phyloP scores from a whole-genome alignment of 345 rosid genomes.

The Eucalyptus cloeziana region DNA sequence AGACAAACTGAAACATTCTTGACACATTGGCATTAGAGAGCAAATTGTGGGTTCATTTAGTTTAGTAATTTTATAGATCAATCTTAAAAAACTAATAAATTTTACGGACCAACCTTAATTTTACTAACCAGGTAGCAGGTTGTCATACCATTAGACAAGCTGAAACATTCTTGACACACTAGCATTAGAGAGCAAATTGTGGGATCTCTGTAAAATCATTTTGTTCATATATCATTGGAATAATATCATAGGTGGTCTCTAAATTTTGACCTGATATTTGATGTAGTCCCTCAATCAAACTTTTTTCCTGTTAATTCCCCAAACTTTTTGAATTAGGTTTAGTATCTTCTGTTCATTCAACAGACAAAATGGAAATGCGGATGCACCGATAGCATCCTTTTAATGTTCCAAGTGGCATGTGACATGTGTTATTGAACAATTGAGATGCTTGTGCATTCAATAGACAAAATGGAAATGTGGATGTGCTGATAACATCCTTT shows the following conservation, averaged over 20 bases:
- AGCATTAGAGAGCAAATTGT: not conserved
- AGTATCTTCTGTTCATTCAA: too few species aligned
- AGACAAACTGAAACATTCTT: not conserved
- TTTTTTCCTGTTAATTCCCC: too few species aligned
- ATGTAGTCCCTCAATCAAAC: too few species aligned
- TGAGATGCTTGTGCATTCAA: too few species aligned
- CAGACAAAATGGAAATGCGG: too few species aligned
- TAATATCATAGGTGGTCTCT: not conserved
- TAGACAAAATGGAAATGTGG: too few species aligned
- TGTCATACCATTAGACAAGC: not conserved
- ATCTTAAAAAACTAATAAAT: not conserved
- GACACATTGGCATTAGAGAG: not conserved
- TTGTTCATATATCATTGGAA: not conserved
- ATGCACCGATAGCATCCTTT: too few species aligned
- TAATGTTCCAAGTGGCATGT: too few species aligned
- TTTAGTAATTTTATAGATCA: not conserved
- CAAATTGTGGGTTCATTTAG: not conserved
- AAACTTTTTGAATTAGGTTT: too few species aligned
- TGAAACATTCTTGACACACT: not conserved
- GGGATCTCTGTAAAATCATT: too few species aligned
- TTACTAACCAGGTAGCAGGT: not conserved
- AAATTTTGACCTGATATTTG: not conserved
- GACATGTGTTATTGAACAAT: too few species aligned
- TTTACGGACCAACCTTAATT: not conserved
- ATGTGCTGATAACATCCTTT: too few species aligned